These are phyloP conservation scores for Fusarium sp. DNA, from an alignment of 2,329 filamentous ascomycete genomes.

Conservation along the genomic window DNA sequence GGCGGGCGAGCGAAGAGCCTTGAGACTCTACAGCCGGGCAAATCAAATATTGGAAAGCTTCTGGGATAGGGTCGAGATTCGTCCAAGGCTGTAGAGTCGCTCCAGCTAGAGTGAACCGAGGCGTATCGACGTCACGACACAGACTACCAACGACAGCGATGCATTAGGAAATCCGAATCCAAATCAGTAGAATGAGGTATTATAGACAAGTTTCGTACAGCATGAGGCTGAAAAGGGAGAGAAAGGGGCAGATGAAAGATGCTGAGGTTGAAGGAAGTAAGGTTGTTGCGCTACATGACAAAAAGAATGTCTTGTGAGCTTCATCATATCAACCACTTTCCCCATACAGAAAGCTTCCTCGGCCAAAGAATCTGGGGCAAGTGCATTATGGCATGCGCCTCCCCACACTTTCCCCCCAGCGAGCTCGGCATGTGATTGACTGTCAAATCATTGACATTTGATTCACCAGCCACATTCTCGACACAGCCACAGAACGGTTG, in stretches of 20 bases:
- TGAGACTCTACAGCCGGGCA: slow-evolving; percentile 1
- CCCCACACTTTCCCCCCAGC: slow-evolving; percentile 35
- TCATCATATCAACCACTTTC: slow-evolving; percentile 21
- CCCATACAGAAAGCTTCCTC: slow-evolving; percentile 41
- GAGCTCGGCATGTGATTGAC: slow-evolving; percentile 44
- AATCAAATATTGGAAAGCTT: not conserved
- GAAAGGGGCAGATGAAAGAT: not conserved
- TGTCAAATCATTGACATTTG: slow-evolving; percentile 32
- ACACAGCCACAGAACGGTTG: slow-evolving; percentile 14
- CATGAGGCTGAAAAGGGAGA: not conserved
- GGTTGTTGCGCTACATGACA: slow-evolving; percentile 14
- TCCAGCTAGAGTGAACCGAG: slow-evolving; percentile 11
- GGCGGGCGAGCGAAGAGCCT: slow-evolving; percentile 18
- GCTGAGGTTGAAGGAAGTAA: slow-evolving; percentile 17
- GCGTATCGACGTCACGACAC: slow-evolving; percentile 42
- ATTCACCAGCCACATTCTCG: slow-evolving; percentile 15
- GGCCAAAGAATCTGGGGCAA: slow-evolving; percentile 43
- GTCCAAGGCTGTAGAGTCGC: slow-evolving; percentile 5
- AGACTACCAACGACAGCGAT: slow-evolving; percentile 17
- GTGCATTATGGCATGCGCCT: slow-evolving; percentile 29
- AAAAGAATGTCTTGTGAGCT: slow-evolving; percentile 26
- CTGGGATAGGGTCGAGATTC: not conserved
- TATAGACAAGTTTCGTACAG: not conserved
- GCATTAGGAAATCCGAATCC: slow-evolving; percentile 23
- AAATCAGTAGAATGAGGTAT: slow-evolving; percentile 2